Conservation (phyloP, 768 basidiomycete species). For the Tricholomella constricta region DNA sequence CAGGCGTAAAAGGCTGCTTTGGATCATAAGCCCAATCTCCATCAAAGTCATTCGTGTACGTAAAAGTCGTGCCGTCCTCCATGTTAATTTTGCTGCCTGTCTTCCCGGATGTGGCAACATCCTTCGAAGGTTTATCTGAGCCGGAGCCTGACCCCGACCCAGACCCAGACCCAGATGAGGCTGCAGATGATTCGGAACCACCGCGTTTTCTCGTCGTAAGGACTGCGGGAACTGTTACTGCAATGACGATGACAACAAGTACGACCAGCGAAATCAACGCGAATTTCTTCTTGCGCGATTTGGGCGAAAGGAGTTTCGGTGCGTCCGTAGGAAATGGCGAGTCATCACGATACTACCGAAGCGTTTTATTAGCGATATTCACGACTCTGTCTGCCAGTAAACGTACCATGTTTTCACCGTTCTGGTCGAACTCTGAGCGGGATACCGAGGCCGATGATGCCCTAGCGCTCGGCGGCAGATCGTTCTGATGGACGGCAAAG, state of each 20-base stretch:
- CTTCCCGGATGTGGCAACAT: conserved; percentile 48
- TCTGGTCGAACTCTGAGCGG: not conserved
- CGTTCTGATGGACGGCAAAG: not conserved
- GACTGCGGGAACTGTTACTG: conserved; percentile 10
- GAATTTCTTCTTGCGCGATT: conserved; percentile 14
- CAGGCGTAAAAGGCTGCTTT: conserved; percentile 67
- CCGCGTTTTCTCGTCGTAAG: conserved; percentile 19
- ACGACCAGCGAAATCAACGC: conserved; percentile 9
- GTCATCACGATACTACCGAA: conserved; percentile 4
- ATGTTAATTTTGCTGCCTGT: conserved; percentile 67
- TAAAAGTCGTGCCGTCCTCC: conserved; percentile 79
- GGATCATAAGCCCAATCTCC: conserved; percentile 82
- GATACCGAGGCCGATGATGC: not conserved
- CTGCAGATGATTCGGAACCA: conserved; percentile 12
- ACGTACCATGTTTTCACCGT: not conserved
- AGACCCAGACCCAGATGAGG: not conserved
- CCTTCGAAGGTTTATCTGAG: conserved; percentile 7
- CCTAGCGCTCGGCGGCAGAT: conserved; percentile 1
- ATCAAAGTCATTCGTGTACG: conserved; percentile 76
- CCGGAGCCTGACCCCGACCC: conserved; percentile 13
- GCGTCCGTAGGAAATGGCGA: conserved; percentile 5
- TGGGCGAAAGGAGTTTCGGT: not conserved
- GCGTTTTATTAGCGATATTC: not conserved
- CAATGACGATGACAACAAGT: conserved; percentile 8
- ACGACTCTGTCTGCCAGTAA: not conserved